Base-by-base conservation (phyloP, 352 stramenopile species). In the Chrysophaeum taylorii region DNA sequence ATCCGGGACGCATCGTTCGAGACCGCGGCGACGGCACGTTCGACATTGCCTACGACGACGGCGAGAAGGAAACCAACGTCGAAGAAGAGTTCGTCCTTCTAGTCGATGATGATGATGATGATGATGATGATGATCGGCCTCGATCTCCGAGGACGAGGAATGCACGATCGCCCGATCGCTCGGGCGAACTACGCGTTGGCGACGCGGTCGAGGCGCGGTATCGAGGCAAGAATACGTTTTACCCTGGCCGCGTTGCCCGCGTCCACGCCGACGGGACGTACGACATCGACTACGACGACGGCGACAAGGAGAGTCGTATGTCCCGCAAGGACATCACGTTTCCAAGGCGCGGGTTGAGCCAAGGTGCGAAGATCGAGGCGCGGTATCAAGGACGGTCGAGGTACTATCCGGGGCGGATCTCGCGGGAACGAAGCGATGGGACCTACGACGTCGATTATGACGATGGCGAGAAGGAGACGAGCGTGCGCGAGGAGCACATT, bases 291-390 rank as follows among this genome's bases (percentile, higher is more conserved):
- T 88, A 82, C 41, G 78, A 84, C 53, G 81, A 87, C 70, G 81
- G 81, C 25, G 81, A 86, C 41, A 68, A 71, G 23, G 78, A 84
- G 50, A 38, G 68, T 18, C 70, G 78, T 73, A 77, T 88, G 0
- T 38, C 72, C 5, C 63, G 27, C 33, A 73, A 79, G 5, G 70
- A 71, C 0, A 87, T 87, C 73, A 75, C 72, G 53, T 18, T 4
- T 23, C 5, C 0, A 2, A 27, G 36, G 41, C 37, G 31, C 64
- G 21, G 31, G 50, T 25, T 84, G 23, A 79, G 71, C 37, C 73
- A 78, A 42, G 80, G 81, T 23, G 79, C 83, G 42, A 81, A 72
- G 18, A 71, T 92, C 1, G 79, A 92, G 61, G 85, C 84, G 14
- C 76, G 64, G 16, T 91, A 88, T 68, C 79, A 85, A 15, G 85